Conservation (phyloP, 345 rosid species). For the Linum lewisii region DNA sequence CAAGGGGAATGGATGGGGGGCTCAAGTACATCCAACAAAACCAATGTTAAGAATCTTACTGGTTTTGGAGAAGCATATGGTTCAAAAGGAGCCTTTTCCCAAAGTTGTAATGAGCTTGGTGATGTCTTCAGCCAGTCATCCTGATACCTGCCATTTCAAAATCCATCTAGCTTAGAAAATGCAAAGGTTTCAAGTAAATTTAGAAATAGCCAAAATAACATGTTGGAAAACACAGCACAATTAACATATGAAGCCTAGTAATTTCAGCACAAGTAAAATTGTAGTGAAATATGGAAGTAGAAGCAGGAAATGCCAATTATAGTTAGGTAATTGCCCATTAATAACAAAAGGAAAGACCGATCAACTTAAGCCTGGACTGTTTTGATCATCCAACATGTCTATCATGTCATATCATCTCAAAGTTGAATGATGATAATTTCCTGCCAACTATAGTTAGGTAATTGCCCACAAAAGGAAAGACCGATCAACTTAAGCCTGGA, state of each 20-base stretch:
- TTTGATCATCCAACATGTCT: not conserved
- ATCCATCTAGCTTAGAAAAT: not conserved
- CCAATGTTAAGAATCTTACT: slow-evolving; percentile 35
- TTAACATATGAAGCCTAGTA: not conserved
- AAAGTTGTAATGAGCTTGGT: slow-evolving; percentile 61
- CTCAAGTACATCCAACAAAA: not conserved
- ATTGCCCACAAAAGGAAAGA: not conserved
- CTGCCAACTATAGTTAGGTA: not conserved
- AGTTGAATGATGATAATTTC: not conserved
- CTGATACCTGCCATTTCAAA: slow-evolving; percentile 58
- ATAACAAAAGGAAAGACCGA: not conserved
- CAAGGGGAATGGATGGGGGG: not conserved
- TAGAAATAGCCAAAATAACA: not conserved
- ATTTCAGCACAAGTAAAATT: not conserved
- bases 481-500: not conserved
- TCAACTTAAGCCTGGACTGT: not conserved
- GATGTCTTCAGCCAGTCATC: slow-evolving; percentile 98
- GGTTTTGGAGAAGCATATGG: slow-evolving; percentile 82
- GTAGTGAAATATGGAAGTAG: not conserved
- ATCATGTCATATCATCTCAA: not conserved
- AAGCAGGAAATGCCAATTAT: not conserved
- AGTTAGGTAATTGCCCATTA: not conserved
- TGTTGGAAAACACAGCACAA: not conserved
- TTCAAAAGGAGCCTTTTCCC: slow-evolving; percentile 99
- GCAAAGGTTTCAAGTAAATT: not conserved